Percentiles rank a stretch among this genome's conserved stretches.
phyloP scores from a whole-genome alignment of 306 rosid genomes.

The Rosa persica region DNA sequence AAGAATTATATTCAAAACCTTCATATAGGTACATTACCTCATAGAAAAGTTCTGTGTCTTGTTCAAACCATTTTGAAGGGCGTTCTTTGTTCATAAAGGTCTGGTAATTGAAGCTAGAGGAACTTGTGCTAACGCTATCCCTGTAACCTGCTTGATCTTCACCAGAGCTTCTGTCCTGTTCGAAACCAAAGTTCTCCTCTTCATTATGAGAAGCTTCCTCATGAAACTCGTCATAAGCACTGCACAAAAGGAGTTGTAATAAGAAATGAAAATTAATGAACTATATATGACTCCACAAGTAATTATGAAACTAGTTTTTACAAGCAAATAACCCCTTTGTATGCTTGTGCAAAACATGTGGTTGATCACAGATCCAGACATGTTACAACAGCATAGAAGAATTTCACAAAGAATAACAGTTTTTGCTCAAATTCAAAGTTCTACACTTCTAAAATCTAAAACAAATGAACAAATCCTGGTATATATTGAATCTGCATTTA shows the following conservation, averaged over 20 bases:
- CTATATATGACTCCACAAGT: not conserved
- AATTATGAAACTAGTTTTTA: not conserved
- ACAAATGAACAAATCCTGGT: not conserved
- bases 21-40: conserved; percentile 45
- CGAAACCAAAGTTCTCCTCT: conserved; percentile 44
- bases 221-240: conserved; percentile 35
- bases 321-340: not conserved
- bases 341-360: not conserved
- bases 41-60: conserved; percentile 75
- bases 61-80: conserved; percentile 70
- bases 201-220: conserved; percentile 41
- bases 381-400: not conserved
- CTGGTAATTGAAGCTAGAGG: conserved; percentile 58
- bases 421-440: not conserved
- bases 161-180: conserved; percentile 51
- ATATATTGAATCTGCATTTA: not conserved
- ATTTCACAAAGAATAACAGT: not conserved
- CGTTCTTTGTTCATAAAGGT: conserved; percentile 75
- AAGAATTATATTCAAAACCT: conserved; percentile 1
- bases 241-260: conserved; percentile 40
- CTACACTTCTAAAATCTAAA: not conserved
- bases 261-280: not conserved
- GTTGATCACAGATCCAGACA: no score
- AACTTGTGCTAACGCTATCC: conserved; percentile 29
- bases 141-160: conserved; percentile 44